A percentile compares a stretch with the other conserved stretches of the same genome.
phyloP scores from a whole-genome alignment of 2,329 filamentous ascomycete species.

The Diaporthe sp. region DNA sequence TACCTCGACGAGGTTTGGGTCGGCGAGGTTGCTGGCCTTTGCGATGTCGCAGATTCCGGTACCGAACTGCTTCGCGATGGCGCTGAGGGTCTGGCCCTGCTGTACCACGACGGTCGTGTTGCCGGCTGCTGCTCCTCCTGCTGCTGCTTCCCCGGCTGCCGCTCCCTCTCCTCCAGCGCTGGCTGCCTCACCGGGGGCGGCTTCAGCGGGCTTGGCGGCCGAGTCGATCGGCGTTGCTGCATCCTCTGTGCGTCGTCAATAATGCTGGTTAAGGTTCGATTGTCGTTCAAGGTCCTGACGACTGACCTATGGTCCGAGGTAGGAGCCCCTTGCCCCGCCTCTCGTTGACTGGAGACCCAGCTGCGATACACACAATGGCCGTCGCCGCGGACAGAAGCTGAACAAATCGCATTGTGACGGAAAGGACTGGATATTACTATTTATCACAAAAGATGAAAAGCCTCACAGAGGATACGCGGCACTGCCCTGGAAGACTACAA shows the following conservation, averaged over 20 bases:
- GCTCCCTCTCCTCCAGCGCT: background rate
- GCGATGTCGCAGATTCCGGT: conserved; percentile 36
- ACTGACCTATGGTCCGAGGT: conserved; percentile 8
- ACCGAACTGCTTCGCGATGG: conserved; percentile 20
- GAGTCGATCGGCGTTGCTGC: conserved; percentile 9
- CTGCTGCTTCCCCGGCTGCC: background rate
- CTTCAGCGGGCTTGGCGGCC: conserved; percentile 17
- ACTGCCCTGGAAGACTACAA: conserved; percentile 22
- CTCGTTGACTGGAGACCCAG: conserved; percentile 10
- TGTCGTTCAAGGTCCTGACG: background rate
- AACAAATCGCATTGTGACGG: conserved; percentile 22
- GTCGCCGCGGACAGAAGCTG: conserved; percentile 22
- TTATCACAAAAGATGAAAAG: conserved; percentile 5
- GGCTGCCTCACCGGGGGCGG: background rate
- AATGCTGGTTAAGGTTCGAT: background rate
- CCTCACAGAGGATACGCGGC: conserved; percentile 19
- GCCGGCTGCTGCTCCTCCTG: background rate
- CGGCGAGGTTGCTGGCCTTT: conserved; percentile 26
- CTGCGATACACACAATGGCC: conserved; percentile 16
- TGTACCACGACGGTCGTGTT: conserved; percentile 20
- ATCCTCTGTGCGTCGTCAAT: background rate
- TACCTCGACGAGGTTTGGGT: conserved; percentile 14
- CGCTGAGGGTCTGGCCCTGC: conserved; percentile 27
- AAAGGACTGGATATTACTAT: conserved; percentile 30
- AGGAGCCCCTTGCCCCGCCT: background rate